These are phyloP conservation scores for Epipyxis sp. DNA, from an alignment of 108 stramenopile genomes.

Conservation along the genomic window DNA sequence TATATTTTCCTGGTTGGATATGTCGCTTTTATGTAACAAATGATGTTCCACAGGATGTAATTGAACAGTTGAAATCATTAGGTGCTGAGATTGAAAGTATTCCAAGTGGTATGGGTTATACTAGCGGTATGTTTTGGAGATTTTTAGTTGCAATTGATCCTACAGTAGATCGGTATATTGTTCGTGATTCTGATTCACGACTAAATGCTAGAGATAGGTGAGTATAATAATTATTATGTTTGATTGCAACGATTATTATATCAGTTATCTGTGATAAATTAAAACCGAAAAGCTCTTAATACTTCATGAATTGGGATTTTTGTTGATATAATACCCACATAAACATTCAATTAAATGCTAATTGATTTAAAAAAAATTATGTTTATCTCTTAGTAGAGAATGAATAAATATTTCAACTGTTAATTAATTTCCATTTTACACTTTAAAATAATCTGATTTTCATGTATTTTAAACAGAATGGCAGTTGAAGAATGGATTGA, in stretches of 20 bases:
- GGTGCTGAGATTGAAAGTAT: constrained; percentile 30
- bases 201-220: constrained; percentile 42
- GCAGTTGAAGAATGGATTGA: constrained; percentile 44
- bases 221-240: constrained; percentile 1
- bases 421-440: neutral
- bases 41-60: constrained; percentile 30
- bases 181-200: constrained; percentile 39
- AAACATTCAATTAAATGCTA: too few species aligned
- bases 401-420: neutral
- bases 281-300: too few species aligned
- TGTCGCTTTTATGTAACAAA: constrained; percentile 30
- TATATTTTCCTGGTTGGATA: constrained; percentile 41
- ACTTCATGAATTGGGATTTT: too few species aligned
- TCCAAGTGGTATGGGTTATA: constrained; percentile 7
- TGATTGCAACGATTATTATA: too few species aligned
- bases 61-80: neutral
- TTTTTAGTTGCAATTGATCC: constrained; percentile 40
- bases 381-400: too few species aligned
- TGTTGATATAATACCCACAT: too few species aligned
- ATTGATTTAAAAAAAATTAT: too few species aligned
- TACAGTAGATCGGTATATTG: constrained; percentile 39
- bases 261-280: too few species aligned
- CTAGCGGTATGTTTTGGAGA: constrained; percentile 43
- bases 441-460: neutral
- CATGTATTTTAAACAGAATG: constrained; percentile 12